phyloP scores from a whole-genome alignment of 2,329 filamentous ascomycete genomes.

The Botrytis tulipae region DNA sequence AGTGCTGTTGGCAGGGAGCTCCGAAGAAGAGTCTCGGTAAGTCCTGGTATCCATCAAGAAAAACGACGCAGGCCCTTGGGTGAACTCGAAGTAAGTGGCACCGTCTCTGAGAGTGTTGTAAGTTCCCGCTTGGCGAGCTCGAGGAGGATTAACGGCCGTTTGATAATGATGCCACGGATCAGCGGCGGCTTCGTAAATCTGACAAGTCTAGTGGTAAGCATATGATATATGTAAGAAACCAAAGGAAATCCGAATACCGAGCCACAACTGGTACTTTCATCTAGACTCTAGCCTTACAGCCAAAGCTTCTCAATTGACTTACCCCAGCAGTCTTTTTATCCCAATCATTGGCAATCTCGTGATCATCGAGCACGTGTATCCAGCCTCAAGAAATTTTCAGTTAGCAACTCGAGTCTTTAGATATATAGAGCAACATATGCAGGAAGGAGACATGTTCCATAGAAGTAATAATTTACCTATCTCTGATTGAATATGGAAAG shows the following conservation, averaged over 20 bases:
- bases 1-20: slow-evolving; percentile 55
- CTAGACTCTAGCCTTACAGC: slow-evolving; percentile 9
- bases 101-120: slow-evolving; percentile 44
- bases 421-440: not conserved
- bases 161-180: slow-evolving; percentile 83
- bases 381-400: slow-evolving; percentile 46
- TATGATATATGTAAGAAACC: not conserved
- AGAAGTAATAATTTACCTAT: not conserved
- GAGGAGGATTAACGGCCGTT: slow-evolving; percentile 76
- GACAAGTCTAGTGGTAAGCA: not conserved
- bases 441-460: not conserved
- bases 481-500: not conserved
- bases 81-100: slow-evolving; percentile 85
- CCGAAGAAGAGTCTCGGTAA: slow-evolving; percentile 70
- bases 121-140: slow-evolving; percentile 51
- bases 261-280: not conserved
- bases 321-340: slow-evolving; percentile 76
- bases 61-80: slow-evolving; percentile 86
- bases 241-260: not conserved
- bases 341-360: slow-evolving; percentile 97
- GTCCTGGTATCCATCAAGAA: slow-evolving; percentile 92
- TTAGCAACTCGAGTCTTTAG: not conserved
- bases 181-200: slow-evolving; percentile 40
- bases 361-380: slow-evolving; percentile 96
- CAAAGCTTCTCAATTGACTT: slow-evolving; percentile 46